A percentile compares a stretch with the other conserved stretches of the same genome.
These are phyloP conservation scores for Bimuria novae-zelandiae DNA, from an alignment of 2,329 filamentous ascomycete species.

Conservation along the genomic window DNA sequence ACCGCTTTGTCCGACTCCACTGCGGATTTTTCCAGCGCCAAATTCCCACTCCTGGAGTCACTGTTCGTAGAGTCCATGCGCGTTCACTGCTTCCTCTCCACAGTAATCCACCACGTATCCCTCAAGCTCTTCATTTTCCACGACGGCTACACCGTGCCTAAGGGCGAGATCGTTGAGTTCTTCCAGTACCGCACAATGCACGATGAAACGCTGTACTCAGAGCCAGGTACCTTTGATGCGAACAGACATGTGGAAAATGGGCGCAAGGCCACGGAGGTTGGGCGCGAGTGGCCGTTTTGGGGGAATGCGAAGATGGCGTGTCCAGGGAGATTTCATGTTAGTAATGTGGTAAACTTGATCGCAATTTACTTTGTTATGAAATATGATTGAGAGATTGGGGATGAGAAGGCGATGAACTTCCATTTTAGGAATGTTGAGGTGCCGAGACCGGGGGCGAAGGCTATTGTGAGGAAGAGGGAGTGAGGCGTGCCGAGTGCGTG, in stretches of 20 bases:
- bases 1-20: background rate
- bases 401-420: background rate
- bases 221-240: conserved; percentile 3
- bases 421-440: conserved; percentile 6
- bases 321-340: conserved; percentile 10
- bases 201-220: conserved; percentile 1
- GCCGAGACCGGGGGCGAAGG: conserved; percentile 2
- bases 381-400: conserved; percentile 1
- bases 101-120: conserved; percentile 1
- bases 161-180: conserved; percentile 7
- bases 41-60: conserved; percentile 5
- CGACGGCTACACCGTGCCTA: conserved; percentile 11
- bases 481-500: background rate
- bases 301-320: conserved; percentile 1
- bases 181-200: background rate
- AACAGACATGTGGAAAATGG: background rate
- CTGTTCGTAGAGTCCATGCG: conserved; percentile 8
- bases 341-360: conserved; percentile 10
- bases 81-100: conserved; percentile 7
- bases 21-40: background rate
- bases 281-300: conserved; percentile 1
- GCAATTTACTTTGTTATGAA: conserved; percentile 12
- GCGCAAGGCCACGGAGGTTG: background rate
- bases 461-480: conserved; percentile 1
- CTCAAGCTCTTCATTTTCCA: conserved; percentile 5